Evolutionary conservation across 2,329 filamentous ascomycete genomes (phyloP).

Genomic region (Cladosporium sphaerospermum): DNA sequence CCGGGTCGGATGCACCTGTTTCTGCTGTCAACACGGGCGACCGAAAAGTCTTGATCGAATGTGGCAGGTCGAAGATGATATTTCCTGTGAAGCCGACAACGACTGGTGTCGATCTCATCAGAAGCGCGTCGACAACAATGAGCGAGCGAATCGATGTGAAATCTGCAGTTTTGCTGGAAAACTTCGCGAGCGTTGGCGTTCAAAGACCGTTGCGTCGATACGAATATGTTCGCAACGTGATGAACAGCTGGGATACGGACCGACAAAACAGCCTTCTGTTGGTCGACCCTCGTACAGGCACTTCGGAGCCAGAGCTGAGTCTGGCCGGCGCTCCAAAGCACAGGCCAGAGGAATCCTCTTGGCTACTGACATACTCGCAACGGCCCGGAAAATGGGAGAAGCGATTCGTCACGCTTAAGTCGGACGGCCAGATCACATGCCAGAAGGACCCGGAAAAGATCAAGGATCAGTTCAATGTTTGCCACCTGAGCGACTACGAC

Average conservation of each 20-base stretch:
- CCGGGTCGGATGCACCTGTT: conserved; percentile 66
- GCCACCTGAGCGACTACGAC: conserved; percentile 87
- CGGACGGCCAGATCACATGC: conserved; percentile 64
- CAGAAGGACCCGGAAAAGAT: conserved; percentile 64
- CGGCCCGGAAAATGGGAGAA: conserved; percentile 84
- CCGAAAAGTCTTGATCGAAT: conserved; percentile 68
- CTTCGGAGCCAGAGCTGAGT: conserved; percentile 57
- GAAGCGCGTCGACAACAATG: conserved; percentile 58
- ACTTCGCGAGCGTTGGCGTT: conserved; percentile 67
- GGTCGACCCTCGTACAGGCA: conserved; percentile 48
- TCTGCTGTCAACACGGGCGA: conserved; percentile 77
- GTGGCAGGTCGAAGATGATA: conserved; percentile 60
- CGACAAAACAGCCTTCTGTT: conserved; percentile 68
- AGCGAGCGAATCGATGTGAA: conserved; percentile 58
- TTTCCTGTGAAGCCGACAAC: conserved; percentile 71
- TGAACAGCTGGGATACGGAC: conserved; percentile 90
- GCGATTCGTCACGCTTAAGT: conserved; percentile 66
- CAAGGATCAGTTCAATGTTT: conserved; percentile 65
- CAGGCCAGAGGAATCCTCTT: conserved; percentile 59
- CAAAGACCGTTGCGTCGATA: conserved; percentile 79
- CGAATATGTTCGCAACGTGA: conserved; percentile 76
- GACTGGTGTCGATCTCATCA: conserved; percentile 66
- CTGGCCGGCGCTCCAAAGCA: conserved; percentile 56
- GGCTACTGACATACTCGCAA: conserved; percentile 74
- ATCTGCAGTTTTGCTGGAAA: conserved; percentile 68